Conservation (phyloP, 345 rosid species). For the Citrus australasica region DNA sequence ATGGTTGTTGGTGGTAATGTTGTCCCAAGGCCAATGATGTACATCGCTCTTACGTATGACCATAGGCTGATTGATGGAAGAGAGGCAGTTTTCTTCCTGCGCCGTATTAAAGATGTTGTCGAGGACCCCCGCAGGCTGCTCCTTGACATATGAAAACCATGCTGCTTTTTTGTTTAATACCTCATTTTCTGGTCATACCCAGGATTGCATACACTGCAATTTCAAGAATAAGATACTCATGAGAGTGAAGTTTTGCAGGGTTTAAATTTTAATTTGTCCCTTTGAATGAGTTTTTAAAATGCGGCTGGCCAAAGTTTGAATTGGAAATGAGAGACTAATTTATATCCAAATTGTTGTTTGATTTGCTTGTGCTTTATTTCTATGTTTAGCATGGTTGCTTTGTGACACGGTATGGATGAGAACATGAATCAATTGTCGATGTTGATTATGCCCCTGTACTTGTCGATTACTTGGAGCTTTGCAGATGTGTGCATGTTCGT, state of each 20-base stretch:
- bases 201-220: not conserved
- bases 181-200: slow-evolving; percentile 8
- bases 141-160: slow-evolving; percentile 49
- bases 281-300: slow-evolving; percentile 8
- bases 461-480: too few relatives aligned
- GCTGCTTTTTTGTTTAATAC: not conserved
- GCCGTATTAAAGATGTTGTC: slow-evolving; percentile 82
- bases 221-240: slow-evolving; percentile 20
- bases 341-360: not conserved
- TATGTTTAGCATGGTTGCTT: not conserved
- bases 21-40: slow-evolving; percentile 93
- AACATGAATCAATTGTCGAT: not conserved
- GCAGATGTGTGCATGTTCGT: not conserved
- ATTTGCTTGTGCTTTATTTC: not conserved
- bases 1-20: slow-evolving; percentile 81
- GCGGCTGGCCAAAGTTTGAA: slow-evolving; percentile 33
- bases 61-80: slow-evolving; percentile 90
- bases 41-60: slow-evolving; percentile 81
- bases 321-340: slow-evolving; percentile 15
- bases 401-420: not conserved
- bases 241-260: slow-evolving; percentile 34
- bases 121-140: slow-evolving; percentile 90
- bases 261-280: slow-evolving; percentile 15
- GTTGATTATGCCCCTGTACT: too few relatives aligned
- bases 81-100: slow-evolving; percentile 89